Percentiles rank a stretch among this genome's conserved stretches.
These are phyloP conservation scores for Chamaecrista fasciculata DNA, from an alignment of 306 rosid species.

Conservation along the genomic window DNA sequence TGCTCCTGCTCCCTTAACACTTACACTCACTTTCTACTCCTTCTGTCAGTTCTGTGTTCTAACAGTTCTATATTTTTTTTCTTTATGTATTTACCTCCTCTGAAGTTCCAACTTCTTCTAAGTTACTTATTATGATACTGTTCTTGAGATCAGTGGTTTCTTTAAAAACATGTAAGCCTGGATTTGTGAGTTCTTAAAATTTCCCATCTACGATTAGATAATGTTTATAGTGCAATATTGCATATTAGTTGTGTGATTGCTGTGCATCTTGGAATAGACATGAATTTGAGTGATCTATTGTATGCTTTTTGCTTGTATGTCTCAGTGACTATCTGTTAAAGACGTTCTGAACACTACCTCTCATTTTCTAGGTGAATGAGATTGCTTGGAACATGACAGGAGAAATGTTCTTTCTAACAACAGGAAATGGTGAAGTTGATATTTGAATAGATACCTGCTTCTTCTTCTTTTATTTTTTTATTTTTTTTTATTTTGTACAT, in stretches of 20 bases:
- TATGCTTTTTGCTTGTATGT: not conserved
- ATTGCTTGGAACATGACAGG: constrained; percentile 98
- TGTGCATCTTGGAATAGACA: not conserved
- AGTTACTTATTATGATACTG: constrained; percentile 13
- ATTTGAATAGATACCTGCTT: not conserved
- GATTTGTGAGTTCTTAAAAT: not conserved
- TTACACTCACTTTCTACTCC: not conserved
- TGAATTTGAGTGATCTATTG: not conserved
- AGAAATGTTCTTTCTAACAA: constrained; percentile 86
- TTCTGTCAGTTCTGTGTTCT: constrained; percentile 2
- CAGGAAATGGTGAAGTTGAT: constrained; percentile 78
- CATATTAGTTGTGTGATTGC: constrained; percentile 21
- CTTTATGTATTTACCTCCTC: not conserved
- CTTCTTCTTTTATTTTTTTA: not conserved
- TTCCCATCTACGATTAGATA: constrained; percentile 10
- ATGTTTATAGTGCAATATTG: not conserved
- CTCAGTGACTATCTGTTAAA: constrained; percentile 4
- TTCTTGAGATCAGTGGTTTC: constrained; percentile 24
- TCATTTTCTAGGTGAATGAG: constrained; percentile 72
- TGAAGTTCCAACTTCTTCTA: constrained; percentile 6
- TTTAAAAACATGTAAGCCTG: not conserved
- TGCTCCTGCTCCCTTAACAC: not conserved
- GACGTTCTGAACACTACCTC: constrained; percentile 7
- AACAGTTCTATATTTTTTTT: constrained; percentile 1
- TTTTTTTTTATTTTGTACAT: too few relatives aligned